Evolutionary conservation across 176 grass and related monocot species (phyloP), one percentile per base, ranked within the genome.

Genomic region (Echinochloa phyllopogon): DNA sequence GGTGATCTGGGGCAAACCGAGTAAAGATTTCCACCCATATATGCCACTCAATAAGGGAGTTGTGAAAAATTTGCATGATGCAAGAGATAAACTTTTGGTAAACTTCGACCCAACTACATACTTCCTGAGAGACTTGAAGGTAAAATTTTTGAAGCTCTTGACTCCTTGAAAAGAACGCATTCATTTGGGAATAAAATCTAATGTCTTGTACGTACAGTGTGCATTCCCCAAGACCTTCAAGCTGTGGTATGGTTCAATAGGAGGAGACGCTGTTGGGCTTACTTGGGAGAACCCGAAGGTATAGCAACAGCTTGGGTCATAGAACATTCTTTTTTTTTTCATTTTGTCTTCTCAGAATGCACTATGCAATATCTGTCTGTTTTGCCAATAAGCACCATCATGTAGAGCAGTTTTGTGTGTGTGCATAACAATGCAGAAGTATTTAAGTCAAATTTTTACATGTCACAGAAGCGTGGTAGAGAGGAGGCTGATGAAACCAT

Each of bases 261-360:
- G 96, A 81, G 96, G 96, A 78, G 96, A 98, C 8, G 88, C 84
- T 23, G 65, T 98, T 81, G 93, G 96, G 84, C 80, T 98, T 85
- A 98, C 96, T 11, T 98, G 96, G 93, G 83, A 92, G 85, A 94
- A 92, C 78, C 71, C 87, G 5, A 98, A 92, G 93, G 96, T 95
- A 93, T 69, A 11, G 41, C 36, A 37, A 44, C n/a, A 71, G 21
- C 45, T 62, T 42, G 21, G 27, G 17, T 55, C 69, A 15, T 73
- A 45, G 75, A 82, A 17, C 27, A 52, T 74, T 12, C 25, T 72
- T 14, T 33, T 50, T 24, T 41, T 2, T 44, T 38, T 10, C 27
- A 1, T 61, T 88, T 82, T 59, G 41, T 74, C 15, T 24, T 53
- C 48, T 74, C 29, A 71, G 63, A 86, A 69, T 79, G 23, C 1